These are phyloP conservation scores for Puccinia polysora DNA, from an alignment of 1,284 basidiomycete genomes.

Conservation along the genomic window DNA sequence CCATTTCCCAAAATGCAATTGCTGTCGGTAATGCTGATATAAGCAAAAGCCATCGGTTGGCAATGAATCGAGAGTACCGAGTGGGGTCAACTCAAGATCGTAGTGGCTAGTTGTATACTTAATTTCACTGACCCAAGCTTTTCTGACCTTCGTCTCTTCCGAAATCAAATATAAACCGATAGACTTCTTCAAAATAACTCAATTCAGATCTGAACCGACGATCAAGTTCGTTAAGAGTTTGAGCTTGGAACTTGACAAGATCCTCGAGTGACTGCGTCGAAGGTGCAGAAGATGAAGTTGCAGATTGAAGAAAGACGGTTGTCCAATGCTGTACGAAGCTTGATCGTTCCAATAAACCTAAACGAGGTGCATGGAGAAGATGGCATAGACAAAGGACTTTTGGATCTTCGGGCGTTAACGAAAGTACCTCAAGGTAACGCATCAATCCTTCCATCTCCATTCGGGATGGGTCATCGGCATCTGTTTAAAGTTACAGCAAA, in stretches of 20 bases:
- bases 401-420: constrained; percentile 34
- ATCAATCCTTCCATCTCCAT: constrained; percentile 42
- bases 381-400: constrained; percentile 40
- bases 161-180: constrained; percentile 42
- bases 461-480: constrained; percentile 14
- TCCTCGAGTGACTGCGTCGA: not conserved
- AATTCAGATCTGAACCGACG: constrained; percentile 11
- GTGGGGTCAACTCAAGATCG: not conserved
- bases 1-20: constrained; percentile 39
- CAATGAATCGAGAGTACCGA: not conserved
- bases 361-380: constrained; percentile 18
- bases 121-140: constrained; percentile 27
- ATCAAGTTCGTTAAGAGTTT: constrained; percentile 23
- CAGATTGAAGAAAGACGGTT: not conserved
- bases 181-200: constrained; percentile 40
- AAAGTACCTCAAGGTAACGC: constrained; percentile 24
- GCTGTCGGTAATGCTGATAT: constrained; percentile 33
- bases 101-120: not conserved
- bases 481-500: no score
- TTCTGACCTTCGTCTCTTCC: constrained; percentile 44
- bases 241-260: constrained; percentile 20
- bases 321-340: constrained; percentile 23
- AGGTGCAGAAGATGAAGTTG: not conserved
- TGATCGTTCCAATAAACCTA: constrained; percentile 26
- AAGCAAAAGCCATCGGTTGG: not conserved